Conservation (phyloP, 495 filamentous ascomycete species). For the Astrothelium macrocarpum region DNA sequence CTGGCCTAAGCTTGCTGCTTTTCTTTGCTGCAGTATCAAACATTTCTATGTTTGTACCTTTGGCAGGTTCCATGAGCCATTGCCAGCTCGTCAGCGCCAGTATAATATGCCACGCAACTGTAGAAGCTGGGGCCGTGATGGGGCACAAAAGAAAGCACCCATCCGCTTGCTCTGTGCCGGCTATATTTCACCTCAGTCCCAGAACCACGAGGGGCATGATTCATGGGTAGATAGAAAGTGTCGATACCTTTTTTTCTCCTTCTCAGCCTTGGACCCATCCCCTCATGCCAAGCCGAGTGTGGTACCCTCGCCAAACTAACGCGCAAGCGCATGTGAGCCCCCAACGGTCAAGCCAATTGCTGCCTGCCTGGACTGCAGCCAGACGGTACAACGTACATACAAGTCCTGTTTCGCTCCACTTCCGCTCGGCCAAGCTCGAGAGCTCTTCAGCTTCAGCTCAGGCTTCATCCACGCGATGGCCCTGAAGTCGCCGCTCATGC, state of each 20-base stretch:
- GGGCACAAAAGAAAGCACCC: neutral
- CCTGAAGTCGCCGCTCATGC: slow-evolving; percentile 29
- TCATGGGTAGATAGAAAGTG: too few relatives aligned
- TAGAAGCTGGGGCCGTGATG: neutral
- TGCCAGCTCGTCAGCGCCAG: neutral
- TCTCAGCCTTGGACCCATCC: neutral
- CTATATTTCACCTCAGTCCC: neutral
- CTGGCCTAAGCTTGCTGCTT: neutral
- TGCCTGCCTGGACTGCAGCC: neutral
- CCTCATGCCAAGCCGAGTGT: neutral
- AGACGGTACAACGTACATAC: neutral
- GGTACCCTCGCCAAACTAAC: neutral
- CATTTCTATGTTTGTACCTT: neutral
- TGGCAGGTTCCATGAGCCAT: neutral
- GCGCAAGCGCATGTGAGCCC: slow-evolving; percentile 5
- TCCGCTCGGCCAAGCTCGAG: neutral
- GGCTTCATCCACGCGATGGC: slow-evolving; percentile 11
- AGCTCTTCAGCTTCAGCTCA: neutral
- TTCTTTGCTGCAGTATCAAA: neutral
- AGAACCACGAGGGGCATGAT: neutral
- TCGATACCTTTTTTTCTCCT: neutral
- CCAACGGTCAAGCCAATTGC: neutral
- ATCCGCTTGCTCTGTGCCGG: neutral
- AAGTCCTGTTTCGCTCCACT: neutral
- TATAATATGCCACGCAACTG: neutral